Base-by-base conservation (phyloP, 495 filamentous ascomycete genomes). In the Evernia prunastri region DNA sequence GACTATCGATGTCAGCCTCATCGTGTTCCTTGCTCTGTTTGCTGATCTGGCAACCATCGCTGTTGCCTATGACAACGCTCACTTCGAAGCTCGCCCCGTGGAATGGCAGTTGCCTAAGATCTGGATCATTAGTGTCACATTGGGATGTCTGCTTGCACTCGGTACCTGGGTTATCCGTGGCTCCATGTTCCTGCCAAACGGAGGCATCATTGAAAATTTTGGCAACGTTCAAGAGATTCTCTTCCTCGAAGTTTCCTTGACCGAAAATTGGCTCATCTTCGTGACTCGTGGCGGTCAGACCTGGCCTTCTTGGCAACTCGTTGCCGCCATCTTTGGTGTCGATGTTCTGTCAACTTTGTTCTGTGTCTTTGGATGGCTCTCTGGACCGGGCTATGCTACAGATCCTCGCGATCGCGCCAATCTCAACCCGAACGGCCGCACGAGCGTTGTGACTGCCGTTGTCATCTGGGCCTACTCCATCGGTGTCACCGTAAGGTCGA, bases 191-290 rank as follows among this genome's bases (percentile, higher is more conserved):
- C 71, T 88, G 27, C 74, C 76, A 39, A 84, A 86, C 75, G 87
- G 87, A 72, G 87, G 86, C 81, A 81, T 89, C 73, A 82, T 89
- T 70, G 80, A 88, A 77, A 87, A 88, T 77, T 89, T 80, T 69
- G 87, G 86, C 76, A 80, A 80, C 69, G 81, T 87, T 58, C 86
- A 89, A 76, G 82, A 84, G 71, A 85, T 89, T 69, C 81, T 89
- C 71, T 89, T 89, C 83, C 78, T 89, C 40, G 84, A 89, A 77
- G 77, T 89, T 72, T 82, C 87, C 40, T 80, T 89, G 58, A 89
- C 87, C 63, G 86, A 89, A 76, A 89, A 89, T 76, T 89, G 87
- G 87, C 80, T 89, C 67, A 89, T 89, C 77, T 89, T 89, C 79
- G 86, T 89, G 65, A 89, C 87, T 68, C 85, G 86, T 77, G 87